A percentile compares a stretch with the other conserved stretches of the same genome.
phyloP scores from a whole-genome alignment of 179 eudicot species.

The Silene noctiflora region DNA sequence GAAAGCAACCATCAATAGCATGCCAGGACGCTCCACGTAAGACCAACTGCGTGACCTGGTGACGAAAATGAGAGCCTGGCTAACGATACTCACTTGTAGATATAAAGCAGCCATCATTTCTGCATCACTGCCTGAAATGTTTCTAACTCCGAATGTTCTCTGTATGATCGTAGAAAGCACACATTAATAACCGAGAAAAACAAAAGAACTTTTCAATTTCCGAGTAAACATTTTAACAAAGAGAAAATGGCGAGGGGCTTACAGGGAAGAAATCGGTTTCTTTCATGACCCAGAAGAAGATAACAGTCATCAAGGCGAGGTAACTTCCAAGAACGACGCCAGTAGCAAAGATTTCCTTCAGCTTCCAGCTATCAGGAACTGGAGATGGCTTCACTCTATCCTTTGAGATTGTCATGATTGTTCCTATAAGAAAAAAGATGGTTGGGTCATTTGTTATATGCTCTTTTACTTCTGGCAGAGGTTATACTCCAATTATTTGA shows the following conservation, averaged over 20 bases:
- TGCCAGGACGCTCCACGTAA: conserved; percentile 63
- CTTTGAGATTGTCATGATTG: conserved; percentile 85
- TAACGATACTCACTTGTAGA: conserved; percentile 80
- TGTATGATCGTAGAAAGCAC: conserved; percentile 4
- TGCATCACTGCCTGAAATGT: conserved; percentile 22
- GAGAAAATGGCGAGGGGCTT: conserved; percentile 11
- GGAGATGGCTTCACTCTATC: conserved; percentile 81
- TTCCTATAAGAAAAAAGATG: conserved; percentile 34
- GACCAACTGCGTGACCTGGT: conserved; percentile 82
- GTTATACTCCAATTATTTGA: no score
- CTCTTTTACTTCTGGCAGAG: neutral
- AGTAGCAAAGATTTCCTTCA: conserved; percentile 72
- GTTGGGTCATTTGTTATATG: neutral
- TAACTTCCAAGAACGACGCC: conserved; percentile 75
- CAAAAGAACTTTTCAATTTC: neutral
- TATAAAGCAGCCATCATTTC: conserved; percentile 62
- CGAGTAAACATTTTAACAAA: no score
- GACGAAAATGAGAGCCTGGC: conserved; percentile 75
- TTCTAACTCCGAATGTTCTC: conserved; percentile 37
- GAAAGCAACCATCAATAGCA: conserved; percentile 52
- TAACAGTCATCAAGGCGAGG: conserved; percentile 66
- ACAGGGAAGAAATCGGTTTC: conserved; percentile 66
- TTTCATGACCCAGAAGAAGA: conserved; percentile 68
- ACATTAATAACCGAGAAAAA: neutral
- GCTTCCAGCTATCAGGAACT: conserved; percentile 76